Evolutionary conservation across 495 filamentous ascomycete genomes (phyloP).

Genomic region (Extremus antarcticus): DNA sequence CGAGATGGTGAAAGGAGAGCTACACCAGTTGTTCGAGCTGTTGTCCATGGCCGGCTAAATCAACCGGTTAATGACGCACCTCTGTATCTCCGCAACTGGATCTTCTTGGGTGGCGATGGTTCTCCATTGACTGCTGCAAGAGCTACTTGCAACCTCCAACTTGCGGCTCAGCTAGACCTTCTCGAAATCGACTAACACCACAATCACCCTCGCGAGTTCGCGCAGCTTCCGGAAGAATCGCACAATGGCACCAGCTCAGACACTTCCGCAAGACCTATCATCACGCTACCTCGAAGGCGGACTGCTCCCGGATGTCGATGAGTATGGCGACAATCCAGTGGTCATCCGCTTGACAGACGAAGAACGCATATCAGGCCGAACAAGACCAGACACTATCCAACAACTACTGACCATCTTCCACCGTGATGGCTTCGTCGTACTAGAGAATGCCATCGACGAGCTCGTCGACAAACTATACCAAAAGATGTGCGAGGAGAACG

Average conservation of each 20-base stretch:
- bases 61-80: too few species aligned
- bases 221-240: too few species aligned
- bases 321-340: conserved; percentile 4
- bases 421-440: conserved; percentile 16
- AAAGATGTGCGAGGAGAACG: conserved; percentile 14
- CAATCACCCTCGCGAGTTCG: too few species aligned
- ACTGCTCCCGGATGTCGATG: conserved; percentile 2
- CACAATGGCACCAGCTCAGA: not conserved
- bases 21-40: too few species aligned
- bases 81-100: too few species aligned
- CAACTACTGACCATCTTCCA: conserved; percentile 9
- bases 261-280: not conserved
- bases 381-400: conserved; percentile 5
- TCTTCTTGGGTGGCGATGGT: too few species aligned
- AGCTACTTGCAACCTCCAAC: too few species aligned
- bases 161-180: too few species aligned
- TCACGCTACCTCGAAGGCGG: not conserved
- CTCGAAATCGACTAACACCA: too few species aligned
- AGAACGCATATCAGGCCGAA: conserved; percentile 1
- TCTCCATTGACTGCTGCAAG: too few species aligned
- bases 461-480: conserved; percentile 12
- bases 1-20: too few species aligned
- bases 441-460: conserved; percentile 12
- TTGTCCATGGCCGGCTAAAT: too few species aligned
- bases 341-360: conserved; percentile 8